Evolutionary conservation across 2,329 filamentous ascomycete genomes (phyloP), one percentile per base, ranked within the genome.

Genomic region (Monilinia fructigena): DNA sequence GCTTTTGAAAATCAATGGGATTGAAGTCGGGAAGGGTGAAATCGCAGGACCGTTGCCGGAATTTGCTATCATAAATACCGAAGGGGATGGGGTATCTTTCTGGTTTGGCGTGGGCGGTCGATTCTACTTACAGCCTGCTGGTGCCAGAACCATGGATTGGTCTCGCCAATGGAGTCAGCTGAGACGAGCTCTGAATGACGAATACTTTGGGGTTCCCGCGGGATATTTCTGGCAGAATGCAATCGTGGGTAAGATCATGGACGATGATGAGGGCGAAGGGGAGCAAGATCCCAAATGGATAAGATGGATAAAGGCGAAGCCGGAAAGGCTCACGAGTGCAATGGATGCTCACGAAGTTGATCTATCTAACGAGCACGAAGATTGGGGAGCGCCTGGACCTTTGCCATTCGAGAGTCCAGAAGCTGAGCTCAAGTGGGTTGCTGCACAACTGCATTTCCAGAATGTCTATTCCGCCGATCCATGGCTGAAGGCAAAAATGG

Each of bases 21-120:
- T 67, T 16, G 70, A 73, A 48, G 63, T 76, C 2, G 69, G 62
- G 52, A 70, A 69, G 58, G 73, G 73, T 4, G 65, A 68, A 7
- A 68, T 75, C 61, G 75, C 74, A 16, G 75, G 75, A 2, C 75
- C 75, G 4, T 56, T 76, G 20, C 74, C 74, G 14, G 45, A 48
- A 18, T 76, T 76, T 59, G 75, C 73, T 3, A 65, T 76, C 26
- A 75, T 76, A 23, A 68, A 73, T 47, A 68, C 55, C 38, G 71
- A 72, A 38, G 73, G 72, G 11, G 67, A 68, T 8, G 72, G 74
- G 45, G 48, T 75, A 12, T 62, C 69, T 47, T 75, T 75, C 28
- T 76, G 74, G 74, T 72, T 66, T 64, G 74, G 74, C 5, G 42
- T 62, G 12, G 55, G 55, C 10, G 74, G 74, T 23, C 66, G 72